These are phyloP conservation scores for Xylaria sp. DNA, from an alignment of 2,329 filamentous ascomycete species.

Conservation along the genomic window DNA sequence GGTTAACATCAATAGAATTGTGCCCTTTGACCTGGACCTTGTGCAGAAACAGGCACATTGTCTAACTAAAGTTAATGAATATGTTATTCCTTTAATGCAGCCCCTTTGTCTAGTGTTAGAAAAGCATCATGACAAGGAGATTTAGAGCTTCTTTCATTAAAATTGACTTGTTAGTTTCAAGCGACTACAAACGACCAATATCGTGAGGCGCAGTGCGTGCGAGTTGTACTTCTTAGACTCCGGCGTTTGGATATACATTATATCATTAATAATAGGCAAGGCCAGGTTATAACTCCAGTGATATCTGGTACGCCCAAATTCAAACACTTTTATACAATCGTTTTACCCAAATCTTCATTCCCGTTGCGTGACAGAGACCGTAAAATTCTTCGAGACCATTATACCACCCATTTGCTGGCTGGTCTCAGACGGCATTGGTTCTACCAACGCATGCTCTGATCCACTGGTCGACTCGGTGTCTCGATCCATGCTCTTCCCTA, in stretches of 20 bases:
- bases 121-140: no score
- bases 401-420: conserved; percentile 20
- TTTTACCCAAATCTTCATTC: conserved; percentile 2
- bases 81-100: no score
- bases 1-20: no score
- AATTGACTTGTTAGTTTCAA: no score
- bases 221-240: conserved; percentile 12
- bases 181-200: not conserved
- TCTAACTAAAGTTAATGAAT: no score
- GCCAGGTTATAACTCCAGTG: not conserved
- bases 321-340: not conserved
- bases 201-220: not conserved
- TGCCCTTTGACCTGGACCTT: no score
- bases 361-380: conserved; percentile 25
- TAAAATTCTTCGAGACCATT: conserved; percentile 29
- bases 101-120: no score
- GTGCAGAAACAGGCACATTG: no score
- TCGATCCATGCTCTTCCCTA: conserved; percentile 16
- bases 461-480: conserved; percentile 26
- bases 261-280: not conserved
- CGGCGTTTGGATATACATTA: conserved; percentile 19
- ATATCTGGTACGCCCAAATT: not conserved
- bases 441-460: conserved; percentile 19
- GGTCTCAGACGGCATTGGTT: not conserved
- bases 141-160: no score